Conservation (phyloP, 352 stramenopile genomes). For the Plasmopara muralis region DNA sequence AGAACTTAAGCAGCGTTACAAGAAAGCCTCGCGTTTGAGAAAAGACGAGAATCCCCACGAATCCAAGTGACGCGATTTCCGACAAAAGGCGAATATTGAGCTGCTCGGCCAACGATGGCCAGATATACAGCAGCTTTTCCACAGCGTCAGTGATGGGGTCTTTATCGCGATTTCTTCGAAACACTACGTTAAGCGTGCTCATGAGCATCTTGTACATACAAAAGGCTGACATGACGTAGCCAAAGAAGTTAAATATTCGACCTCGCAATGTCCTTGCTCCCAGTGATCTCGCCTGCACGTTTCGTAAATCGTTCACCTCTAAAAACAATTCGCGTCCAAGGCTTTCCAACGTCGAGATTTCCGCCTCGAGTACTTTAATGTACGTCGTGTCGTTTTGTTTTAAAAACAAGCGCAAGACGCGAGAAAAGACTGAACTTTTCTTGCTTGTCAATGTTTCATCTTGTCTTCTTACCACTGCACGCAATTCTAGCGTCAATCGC, state of each 20-base stretch:
- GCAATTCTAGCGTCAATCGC: conserved; percentile 43
- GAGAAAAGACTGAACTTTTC: conserved; percentile 26
- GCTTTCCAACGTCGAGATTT: conserved; percentile 75
- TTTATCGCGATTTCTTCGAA: conserved; percentile 72
- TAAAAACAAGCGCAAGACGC: conserved; percentile 29
- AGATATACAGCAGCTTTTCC: conserved; percentile 79
- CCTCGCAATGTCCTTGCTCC: conserved; percentile 39
- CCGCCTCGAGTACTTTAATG: conserved; percentile 49
- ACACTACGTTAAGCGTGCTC: conserved; percentile 78
- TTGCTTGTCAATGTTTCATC: conserved; percentile 12
- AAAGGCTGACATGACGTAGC: conserved; percentile 68
- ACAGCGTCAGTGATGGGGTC: conserved; percentile 76
- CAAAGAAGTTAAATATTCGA: conserved; percentile 76
- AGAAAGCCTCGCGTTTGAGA: conserved; percentile 77
- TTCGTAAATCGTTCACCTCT: conserved; percentile 75
- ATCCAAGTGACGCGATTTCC: conserved; percentile 64
- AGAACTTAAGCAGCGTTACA: conserved; percentile 71
- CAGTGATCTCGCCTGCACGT: conserved; percentile 49
- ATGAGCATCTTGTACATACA: conserved; percentile 86
- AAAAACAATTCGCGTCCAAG: conserved; percentile 74
- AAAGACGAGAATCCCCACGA: conserved; percentile 80
- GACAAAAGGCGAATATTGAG: conserved; percentile 78
- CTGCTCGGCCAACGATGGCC: conserved; percentile 63
- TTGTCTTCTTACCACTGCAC: conserved; percentile 28
- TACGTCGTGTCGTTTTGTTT: conserved; percentile 37